These are phyloP conservation scores for Dryadomyces quercus-mongolicae DNA, from an alignment of 2,329 filamentous ascomycete species.

Conservation along the genomic window DNA sequence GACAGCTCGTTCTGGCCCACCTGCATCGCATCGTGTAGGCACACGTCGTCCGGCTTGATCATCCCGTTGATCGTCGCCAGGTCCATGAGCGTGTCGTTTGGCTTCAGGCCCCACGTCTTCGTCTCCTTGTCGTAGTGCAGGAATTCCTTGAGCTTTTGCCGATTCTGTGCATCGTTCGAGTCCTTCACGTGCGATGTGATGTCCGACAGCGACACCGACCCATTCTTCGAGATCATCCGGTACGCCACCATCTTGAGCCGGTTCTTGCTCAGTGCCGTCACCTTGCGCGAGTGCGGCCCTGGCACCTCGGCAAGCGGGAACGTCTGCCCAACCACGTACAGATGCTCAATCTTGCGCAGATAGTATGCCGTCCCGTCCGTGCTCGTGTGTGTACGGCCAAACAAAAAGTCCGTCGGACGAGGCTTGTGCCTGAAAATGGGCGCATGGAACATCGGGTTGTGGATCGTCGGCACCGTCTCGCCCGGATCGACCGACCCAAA, in stretches of 20 bases:
- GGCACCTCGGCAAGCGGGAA: constrained; percentile 89
- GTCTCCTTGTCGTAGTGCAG: constrained; percentile 79
- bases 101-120: constrained; percentile 73
- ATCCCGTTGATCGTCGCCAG: constrained; percentile 70
- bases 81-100: constrained; percentile 65
- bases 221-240: constrained; percentile 70
- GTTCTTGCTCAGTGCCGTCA: constrained; percentile 95
- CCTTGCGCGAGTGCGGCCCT: constrained; percentile 84
- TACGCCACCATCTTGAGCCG: constrained; percentile 93
- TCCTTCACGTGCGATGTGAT: constrained; percentile 88
- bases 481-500: constrained; percentile 90
- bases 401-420: constrained; percentile 71
- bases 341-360: constrained; percentile 77
- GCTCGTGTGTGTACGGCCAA: constrained; percentile 72
- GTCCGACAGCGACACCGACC: constrained; percentile 63
- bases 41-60: constrained; percentile 94
- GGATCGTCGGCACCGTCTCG: constrained; percentile 78
- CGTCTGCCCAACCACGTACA: constrained; percentile 85
- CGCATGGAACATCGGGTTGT: constrained; percentile 91
- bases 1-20: constrained; percentile 82
- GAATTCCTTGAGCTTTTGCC: constrained; percentile 95
- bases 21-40: constrained; percentile 91
- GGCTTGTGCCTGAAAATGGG: constrained; percentile 82
- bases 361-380: constrained; percentile 69
- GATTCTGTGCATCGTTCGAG: constrained; percentile 87